phyloP scores from a whole-genome alignment of 306 rosid species.

The Acmispon strigosus region DNA sequence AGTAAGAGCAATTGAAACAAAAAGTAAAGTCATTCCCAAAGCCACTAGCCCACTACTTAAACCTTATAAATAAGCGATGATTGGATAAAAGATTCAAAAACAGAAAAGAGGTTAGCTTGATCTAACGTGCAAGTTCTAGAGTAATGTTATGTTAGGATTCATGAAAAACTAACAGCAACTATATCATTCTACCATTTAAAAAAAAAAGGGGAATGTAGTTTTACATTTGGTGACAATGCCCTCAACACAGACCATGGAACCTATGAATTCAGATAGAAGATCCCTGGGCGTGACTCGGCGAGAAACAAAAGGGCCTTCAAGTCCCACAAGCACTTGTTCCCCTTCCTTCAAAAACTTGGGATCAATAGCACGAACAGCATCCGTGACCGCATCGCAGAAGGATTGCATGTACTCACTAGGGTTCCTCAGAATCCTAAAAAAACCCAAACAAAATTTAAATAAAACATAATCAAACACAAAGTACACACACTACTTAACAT shows the following conservation, averaged over 20 bases:
- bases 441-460: neutral
- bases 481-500: neutral
- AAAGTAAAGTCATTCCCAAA: neutral
- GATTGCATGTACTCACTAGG: conserved; percentile 89
- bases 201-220: neutral
- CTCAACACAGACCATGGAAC: conserved; percentile 93
- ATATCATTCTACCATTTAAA: neutral
- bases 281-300: conserved; percentile 89
- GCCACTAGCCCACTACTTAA: neutral
- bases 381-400: conserved; percentile 88
- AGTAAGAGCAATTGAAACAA: neutral
- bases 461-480: neutral
- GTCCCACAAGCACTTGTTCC: conserved; percentile 81
- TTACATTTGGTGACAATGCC: conserved; percentile 96
- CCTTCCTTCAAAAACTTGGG: conserved; percentile 79
- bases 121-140: neutral
- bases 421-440: conserved; percentile 62
- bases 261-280: conserved; percentile 79
- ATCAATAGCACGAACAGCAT: conserved; percentile 64
- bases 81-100: too few relatives aligned
- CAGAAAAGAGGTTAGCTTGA: neutral
- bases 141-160: neutral
- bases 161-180: neutral
- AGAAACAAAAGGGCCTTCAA: conserved; percentile 91
- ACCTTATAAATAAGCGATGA: neutral